Conservation (phyloP, 2,329 filamentous ascomycete genomes). For the Beauveria varroae region DNA sequence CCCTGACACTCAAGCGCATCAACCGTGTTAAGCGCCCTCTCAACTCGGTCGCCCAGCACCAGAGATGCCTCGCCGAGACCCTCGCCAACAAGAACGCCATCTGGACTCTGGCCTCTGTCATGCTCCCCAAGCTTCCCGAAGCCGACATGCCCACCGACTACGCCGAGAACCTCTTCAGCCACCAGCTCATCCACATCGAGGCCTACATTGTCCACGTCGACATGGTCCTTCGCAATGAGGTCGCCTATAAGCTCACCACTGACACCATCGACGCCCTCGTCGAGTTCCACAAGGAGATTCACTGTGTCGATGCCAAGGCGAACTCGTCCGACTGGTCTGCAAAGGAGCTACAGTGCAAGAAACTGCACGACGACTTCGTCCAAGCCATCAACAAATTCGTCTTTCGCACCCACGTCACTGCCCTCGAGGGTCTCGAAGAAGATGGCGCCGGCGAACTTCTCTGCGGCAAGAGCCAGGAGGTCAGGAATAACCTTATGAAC, state of each 20-base stretch:
- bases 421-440: conserved; percentile 92
- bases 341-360: conserved; percentile 94
- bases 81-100: conserved; percentile 84
- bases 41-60: conserved; percentile 94
- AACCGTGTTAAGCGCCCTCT: conserved; percentile 94
- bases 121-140: conserved; percentile 85
- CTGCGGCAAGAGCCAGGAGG: conserved; percentile 84
- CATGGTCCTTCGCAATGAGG: conserved; percentile 95
- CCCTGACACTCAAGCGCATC: conserved; percentile 91
- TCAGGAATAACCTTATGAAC: conserved; percentile 77
- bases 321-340: conserved; percentile 92
- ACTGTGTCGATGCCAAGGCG: conserved; percentile 83
- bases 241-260: conserved; percentile 93
- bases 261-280: conserved; percentile 91
- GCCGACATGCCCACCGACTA: conserved; percentile 76
- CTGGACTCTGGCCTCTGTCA: conserved; percentile 88
- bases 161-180: conserved; percentile 84
- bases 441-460: conserved; percentile 91
- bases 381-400: conserved; percentile 97
- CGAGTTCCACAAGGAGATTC: conserved; percentile 93
- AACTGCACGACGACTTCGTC: conserved; percentile 92
- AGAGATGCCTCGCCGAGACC: conserved; percentile 89
- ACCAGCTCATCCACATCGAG: conserved; percentile 86
- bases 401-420: conserved; percentile 79
- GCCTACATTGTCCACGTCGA: conserved; percentile 98